Percentiles rank a stretch among this genome's conserved stretches.
Evolutionary conservation across 2,329 filamentous ascomycete genomes (phyloP).

Genomic region (Epichloe elymi): DNA sequence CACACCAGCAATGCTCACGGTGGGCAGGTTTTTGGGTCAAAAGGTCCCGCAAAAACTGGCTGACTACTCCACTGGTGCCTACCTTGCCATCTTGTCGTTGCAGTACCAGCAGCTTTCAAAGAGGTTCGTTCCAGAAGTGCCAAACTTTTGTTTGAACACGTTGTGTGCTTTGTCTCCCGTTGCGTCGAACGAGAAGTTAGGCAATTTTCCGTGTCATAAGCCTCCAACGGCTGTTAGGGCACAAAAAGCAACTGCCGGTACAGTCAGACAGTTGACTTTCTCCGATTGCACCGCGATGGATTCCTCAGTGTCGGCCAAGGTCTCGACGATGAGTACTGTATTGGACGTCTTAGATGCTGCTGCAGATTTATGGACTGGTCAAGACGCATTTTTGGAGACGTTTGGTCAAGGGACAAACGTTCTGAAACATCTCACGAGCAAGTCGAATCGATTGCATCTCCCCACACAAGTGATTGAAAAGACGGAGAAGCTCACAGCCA

Average conservation of each 20-base stretch:
- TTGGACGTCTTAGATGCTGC: constrained; percentile 53
- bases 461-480: constrained; percentile 28
- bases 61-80: constrained; percentile 63
- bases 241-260: constrained; percentile 24
- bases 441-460: constrained; percentile 36
- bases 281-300: constrained; percentile 37
- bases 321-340: constrained; percentile 49
- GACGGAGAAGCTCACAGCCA: constrained; percentile 28
- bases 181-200: constrained; percentile 31
- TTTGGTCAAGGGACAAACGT: constrained; percentile 52
- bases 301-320: constrained; percentile 31
- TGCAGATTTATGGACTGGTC: constrained; percentile 59
- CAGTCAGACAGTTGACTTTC: constrained; percentile 42
- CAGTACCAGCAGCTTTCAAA: constrained; percentile 77
- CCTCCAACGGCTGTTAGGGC: constrained; percentile 39
- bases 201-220: constrained; percentile 49
- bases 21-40: constrained; percentile 71
- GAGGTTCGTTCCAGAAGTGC: constrained; percentile 77
- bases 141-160: constrained; percentile 69
- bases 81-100: constrained; percentile 63
- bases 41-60: constrained; percentile 50
- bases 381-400: constrained; percentile 65
- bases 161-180: constrained; percentile 52
- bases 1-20: constrained; percentile 78
- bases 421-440: constrained; percentile 47